Base-by-base conservation (phyloP, 2,329 filamentous ascomycete species). In the Xylariales sp. region DNA sequence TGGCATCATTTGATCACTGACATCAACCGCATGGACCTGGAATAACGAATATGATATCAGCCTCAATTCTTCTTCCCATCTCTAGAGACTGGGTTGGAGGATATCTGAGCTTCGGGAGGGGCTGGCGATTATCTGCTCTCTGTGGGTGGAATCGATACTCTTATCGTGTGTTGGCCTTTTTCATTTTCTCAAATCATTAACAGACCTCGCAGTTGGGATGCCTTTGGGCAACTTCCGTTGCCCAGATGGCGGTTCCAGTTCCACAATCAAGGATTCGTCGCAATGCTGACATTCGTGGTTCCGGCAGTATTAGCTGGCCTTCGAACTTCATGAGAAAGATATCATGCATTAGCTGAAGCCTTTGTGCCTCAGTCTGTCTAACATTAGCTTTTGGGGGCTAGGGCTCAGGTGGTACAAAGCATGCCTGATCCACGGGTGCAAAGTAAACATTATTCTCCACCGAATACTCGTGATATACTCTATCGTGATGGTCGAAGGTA, bases 1-100 rank as follows among this genome's bases (percentile, higher is more conserved):
- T 11, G 81, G 81, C 42, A 75, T 73, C 71, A 44, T 57, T 50
- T 40, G 53, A 44, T 40, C 55, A 45, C 79, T 82, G 45, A 88
- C 77, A 54, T 89, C 85, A 51, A 88, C 71, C 8, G 79, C 84
- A 46, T 83, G 69, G 8, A 88, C 81, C 83, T 88, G 45, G n/a
- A 18, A n/a, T n/a, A n/a, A n/a, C n/a, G n/a, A n/a, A n/a, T n/a
- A n/a, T n/a, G n/a, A n/a, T n/a, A n/a, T n/a, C n/a, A n/a, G n/a
- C n/a, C n/a, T n/a, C n/a, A n/a, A n/a, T n/a, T n/a, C n/a, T n/a
- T n/a, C n/a, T n/a, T n/a, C n/a, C n/a, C n/a, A n/a, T n/a, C n/a
- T n/a, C n/a, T n/a, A n/a, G n/a, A n/a, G n/a, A n/a, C n/a, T n/a
- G n/a, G n/a, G n/a, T n/a, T n/a, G n/a, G n/a, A n/a, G n/a, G n/a